phyloP scores from a whole-genome alignment of 2,329 filamentous ascomycete genomes.

The Ophiosphaerella herpotricha region DNA sequence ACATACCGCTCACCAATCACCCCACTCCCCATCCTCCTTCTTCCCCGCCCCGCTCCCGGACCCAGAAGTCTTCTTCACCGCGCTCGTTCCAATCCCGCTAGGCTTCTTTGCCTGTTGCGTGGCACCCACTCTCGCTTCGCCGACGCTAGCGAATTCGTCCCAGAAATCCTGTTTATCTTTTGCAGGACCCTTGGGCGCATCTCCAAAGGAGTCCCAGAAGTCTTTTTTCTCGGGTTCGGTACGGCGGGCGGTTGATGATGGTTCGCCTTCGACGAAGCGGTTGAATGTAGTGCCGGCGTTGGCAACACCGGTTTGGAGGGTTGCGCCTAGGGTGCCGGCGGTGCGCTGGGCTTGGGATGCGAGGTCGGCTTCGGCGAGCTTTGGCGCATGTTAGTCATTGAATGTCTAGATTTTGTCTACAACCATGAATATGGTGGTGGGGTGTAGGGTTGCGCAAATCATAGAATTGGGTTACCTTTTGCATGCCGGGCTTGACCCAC shows the following conservation, averaged over 20 bases:
- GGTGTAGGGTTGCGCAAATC: too few relatives aligned
- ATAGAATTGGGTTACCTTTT: slow-evolving; percentile 63
- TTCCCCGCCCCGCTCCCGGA: slow-evolving; percentile 42
- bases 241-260: slow-evolving; percentile 5
- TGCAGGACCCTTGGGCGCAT: slow-evolving; percentile 57
- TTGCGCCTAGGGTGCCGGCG: slow-evolving; percentile 61
- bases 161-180: slow-evolving; percentile 60
- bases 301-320: slow-evolving; percentile 67
- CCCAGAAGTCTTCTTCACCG: slow-evolving; percentile 58
- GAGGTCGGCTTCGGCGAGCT: slow-evolving; percentile 73
- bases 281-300: slow-evolving; percentile 79
- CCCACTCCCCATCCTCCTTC: slow-evolving; percentile 61
- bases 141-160: slow-evolving; percentile 52
- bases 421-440: too few relatives aligned
- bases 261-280: slow-evolving; percentile 81
- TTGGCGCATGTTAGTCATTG: slow-evolving; percentile 17
- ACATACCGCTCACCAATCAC: slow-evolving; percentile 52
- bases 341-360: slow-evolving; percentile 64
- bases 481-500: slow-evolving; percentile 90
- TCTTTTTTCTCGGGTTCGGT: slow-evolving; percentile 65
- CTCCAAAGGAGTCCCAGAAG: slow-evolving; percentile 69
- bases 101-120: slow-evolving; percentile 40
- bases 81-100: slow-evolving; percentile 65
- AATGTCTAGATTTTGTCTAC: neutral
- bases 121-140: slow-evolving; percentile 22